These are phyloP conservation scores for Phytopythium kandeliae DNA, from an alignment of 352 stramenopile species.

Conservation along the genomic window DNA sequence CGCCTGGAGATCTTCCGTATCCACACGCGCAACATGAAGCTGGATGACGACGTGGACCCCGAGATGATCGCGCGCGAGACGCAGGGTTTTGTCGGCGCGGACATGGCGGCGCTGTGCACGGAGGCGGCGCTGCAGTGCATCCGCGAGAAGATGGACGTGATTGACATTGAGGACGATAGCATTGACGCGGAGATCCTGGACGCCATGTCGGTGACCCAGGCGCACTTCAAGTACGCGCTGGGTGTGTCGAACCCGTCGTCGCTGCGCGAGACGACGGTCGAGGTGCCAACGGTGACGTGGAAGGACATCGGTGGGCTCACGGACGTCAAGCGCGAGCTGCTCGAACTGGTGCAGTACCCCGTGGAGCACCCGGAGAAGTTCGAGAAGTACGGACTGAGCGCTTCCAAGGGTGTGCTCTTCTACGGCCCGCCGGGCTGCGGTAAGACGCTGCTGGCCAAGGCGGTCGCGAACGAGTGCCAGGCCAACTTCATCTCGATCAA, in stretches of 20 bases:
- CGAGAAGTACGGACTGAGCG: slow-evolving; percentile 95
- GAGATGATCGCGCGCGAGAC: slow-evolving; percentile 97
- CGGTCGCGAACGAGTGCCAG: slow-evolving; percentile 99
- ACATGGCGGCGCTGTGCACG: slow-evolving; percentile 99
- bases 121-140: slow-evolving; percentile 99
- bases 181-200: slow-evolving; percentile 99
- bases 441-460: slow-evolving; percentile 99
- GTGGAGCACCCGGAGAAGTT: slow-evolving; percentile 99
- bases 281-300: slow-evolving; percentile 98
- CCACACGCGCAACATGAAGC: slow-evolving; percentile 99
- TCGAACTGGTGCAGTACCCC: slow-evolving; percentile 99
- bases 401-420: slow-evolving; percentile 98
- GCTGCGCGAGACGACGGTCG: slow-evolving; percentile 98
- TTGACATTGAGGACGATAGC: slow-evolving; percentile 99
- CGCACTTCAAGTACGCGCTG: slow-evolving; percentile 99
- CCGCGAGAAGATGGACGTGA: slow-evolving; percentile 99
- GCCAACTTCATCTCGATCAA: slow-evolving; percentile 99
- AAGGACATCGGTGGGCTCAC: slow-evolving; percentile 99
- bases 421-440: slow-evolving; percentile 99
- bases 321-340: slow-evolving; percentile 97
- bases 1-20: slow-evolving; percentile 99
- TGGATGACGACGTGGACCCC: slow-evolving; percentile 98
- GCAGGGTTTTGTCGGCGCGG: slow-evolving; percentile 98
- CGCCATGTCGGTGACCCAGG: slow-evolving; percentile 97
- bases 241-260: slow-evolving; percentile 97